These are phyloP conservation scores for Penicillium sp. DNA, from an alignment of 2,329 filamentous ascomycete species.

Conservation along the genomic window DNA sequence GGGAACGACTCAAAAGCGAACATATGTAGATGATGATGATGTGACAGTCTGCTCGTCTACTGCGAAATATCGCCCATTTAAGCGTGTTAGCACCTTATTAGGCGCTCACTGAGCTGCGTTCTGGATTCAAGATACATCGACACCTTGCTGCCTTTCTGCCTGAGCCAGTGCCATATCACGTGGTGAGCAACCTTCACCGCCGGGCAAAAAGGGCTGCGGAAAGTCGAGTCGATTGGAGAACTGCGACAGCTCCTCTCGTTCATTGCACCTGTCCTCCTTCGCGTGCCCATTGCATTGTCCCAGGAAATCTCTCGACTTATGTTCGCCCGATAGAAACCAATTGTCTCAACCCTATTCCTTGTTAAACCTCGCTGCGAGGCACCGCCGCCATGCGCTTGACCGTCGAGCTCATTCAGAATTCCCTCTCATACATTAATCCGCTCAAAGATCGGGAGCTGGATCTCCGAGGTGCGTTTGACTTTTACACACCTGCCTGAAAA, in stretches of 20 bases:
- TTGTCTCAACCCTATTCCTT: not conserved
- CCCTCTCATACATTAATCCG: constrained; percentile 97
- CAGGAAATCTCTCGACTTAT: constrained; percentile 2
- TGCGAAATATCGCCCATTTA: too few relatives aligned
- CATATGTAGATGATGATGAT: too few relatives aligned
- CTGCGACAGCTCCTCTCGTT: constrained; percentile 20
- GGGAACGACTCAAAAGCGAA: too few relatives aligned
- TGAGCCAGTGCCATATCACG: not conserved
- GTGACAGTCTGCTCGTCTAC: too few relatives aligned
- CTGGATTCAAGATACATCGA: too few relatives aligned
- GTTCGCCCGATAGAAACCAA: constrained; percentile 21
- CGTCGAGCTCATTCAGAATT: constrained; percentile 89
- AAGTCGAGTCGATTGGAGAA: constrained; percentile 22
- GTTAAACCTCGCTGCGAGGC: constrained; percentile 6
- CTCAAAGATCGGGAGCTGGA: constrained; percentile 98
- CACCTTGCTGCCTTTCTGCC: not conserved
- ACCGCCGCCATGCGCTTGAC: constrained; percentile 81
- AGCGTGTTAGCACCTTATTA: too few relatives aligned
- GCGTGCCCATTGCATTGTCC: not conserved
- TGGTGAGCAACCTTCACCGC: constrained; percentile 17
- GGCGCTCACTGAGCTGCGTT: too few relatives aligned
- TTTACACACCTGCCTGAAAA: constrained; percentile 65
- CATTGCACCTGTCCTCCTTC: constrained; percentile 14
- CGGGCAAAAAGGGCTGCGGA: constrained; percentile 30
- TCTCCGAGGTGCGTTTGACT: constrained; percentile 84